Base-by-base conservation (phyloP, 1,284 basidiomycete genomes). In the Gymnopus androsaceus region DNA sequence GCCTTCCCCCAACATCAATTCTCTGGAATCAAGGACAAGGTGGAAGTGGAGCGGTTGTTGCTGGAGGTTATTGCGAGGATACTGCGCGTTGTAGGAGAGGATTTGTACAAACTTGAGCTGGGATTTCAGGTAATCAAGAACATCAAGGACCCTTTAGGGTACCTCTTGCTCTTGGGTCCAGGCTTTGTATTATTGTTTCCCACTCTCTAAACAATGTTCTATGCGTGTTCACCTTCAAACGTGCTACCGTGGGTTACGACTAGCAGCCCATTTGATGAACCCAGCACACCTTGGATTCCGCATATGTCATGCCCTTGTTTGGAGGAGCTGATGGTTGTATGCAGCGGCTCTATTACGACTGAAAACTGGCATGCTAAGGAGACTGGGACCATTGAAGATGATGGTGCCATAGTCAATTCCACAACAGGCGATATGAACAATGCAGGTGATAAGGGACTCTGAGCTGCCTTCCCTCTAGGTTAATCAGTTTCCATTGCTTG, bases 31-130 rank as follows among this genome's bases (percentile, higher is more conserved):
- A 31, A 17, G 15, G 23, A 25, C 9, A 36, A 36, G 33, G 5
- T n/a, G 12, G 6, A 1, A 2, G 21, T 33, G 19, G 51, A 53
- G 41, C 33, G 21, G n/a, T 21, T 23, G 33, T 19, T 53, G 42
- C 25, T 53, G 21, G 15, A 53, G 19, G 27, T 37, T 9, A 21
- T 53, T 9, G 30, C 31, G 17, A 45, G 14, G 41, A 53, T 53
- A 6, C 17, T 53, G 30, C 23, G 40, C 11, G 8, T 21, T 15
- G 42, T 45, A 19, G 40, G 30, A 31, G 42, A 37, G 17, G 51
- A 45, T 34, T 21, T 53, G 41, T 46, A 53, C 34, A 42, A 53
- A 28, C 51, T 53, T 6, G 51, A 53, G 8, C 34, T 53, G 33
- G 51, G 51, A 15, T 36, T 53, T 15, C 51, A 53, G 31, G 51